These are phyloP conservation scores for Guadua angustifolia DNA, from an alignment of 176 grass and related monocot species.

Conservation along the genomic window DNA sequence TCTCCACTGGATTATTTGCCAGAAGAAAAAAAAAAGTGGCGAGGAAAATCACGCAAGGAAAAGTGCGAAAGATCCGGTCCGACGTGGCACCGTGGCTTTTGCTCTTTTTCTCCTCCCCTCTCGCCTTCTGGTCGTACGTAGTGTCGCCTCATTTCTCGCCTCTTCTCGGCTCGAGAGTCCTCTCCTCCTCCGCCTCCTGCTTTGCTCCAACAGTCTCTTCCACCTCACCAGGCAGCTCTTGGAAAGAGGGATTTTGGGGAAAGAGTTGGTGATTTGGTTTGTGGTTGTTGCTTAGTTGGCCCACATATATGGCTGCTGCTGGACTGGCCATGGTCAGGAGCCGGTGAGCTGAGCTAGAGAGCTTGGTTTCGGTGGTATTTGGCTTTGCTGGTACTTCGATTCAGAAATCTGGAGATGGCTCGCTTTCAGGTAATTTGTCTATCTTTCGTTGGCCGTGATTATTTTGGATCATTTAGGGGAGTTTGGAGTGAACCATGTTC, in stretches of 20 bases:
- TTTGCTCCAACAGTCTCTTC: not conserved
- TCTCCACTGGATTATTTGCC: slow-evolving; percentile 17
- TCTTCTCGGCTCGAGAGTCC: not conserved
- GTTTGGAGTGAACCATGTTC: not conserved
- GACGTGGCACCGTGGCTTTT: slow-evolving; percentile 55
- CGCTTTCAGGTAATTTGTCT: slow-evolving; percentile 38
- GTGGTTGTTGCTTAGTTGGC: not conserved
- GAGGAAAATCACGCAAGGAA: not conserved
- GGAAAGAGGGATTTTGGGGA: no score
- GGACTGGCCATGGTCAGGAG: not conserved
- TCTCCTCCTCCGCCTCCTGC: slow-evolving; percentile 1
- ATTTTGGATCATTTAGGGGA: not conserved
- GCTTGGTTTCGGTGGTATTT: slow-evolving; percentile 3
- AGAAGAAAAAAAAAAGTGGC: slow-evolving; percentile 9
- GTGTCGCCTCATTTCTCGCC: slow-evolving; percentile 10
- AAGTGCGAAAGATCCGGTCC: slow-evolving; percentile 47
- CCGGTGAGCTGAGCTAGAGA: not conserved
- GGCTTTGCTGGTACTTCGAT: not conserved
- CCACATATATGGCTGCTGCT: not conserved
- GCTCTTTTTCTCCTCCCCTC: slow-evolving; percentile 57
- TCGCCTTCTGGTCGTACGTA: not conserved
- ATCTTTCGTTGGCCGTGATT: not conserved
- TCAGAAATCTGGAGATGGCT: slow-evolving; percentile 24
- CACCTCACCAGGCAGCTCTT: not conserved
- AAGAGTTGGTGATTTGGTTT: no score